Evolutionary conservation across 495 filamentous ascomycete genomes (phyloP), one percentile per base, ranked within the genome.

Genomic region (Trichoderma reesei): DNA sequence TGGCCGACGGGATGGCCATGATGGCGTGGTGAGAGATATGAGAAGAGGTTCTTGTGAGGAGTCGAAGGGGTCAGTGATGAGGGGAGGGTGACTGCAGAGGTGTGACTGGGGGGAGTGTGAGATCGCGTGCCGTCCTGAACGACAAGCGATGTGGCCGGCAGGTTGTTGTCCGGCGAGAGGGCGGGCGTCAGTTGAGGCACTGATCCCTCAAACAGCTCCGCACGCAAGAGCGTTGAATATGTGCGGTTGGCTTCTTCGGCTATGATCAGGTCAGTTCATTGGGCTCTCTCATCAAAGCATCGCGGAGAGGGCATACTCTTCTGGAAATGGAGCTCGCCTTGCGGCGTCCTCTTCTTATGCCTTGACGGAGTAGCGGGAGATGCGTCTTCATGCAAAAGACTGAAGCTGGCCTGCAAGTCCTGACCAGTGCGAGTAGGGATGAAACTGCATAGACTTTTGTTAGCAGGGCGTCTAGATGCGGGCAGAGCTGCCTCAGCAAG

Each of bases 11-110:
- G 81, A 67, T 82, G 82, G 48, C 71, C 74, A 67, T 84, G 82
- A 68, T 88, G 83, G 20, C 90, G 84, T 11, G 91, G 90, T 13
- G 91, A 91, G 68, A 90, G 87, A 68, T 95, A 98, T 60, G 88
- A 89, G 74, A 98, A 97, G 41, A 98, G 85, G 70, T 97, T 98
- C 77, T 97, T 98, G 72, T 96, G 91, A 3, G 94, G 94, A 8
- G 94, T 98, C 5, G 92, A 92, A 0, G 95, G 94, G 3, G 91
- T 96, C 51, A 94, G 79, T 59, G 81, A 85, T 5, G 88, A 78
- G 16, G 88, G 83, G 31, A 88, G 76, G 41, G 82, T 78, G 13
- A 85, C 80, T 33, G 82, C 75, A 36, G 80, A 75, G 7, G 80
- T 71, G 69, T 86, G 86, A 41, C 80, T 85, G 7, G 94, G 91